phyloP scores from a whole-genome alignment of 352 stramenopile genomes.

The Globisporangium paddicum region DNA sequence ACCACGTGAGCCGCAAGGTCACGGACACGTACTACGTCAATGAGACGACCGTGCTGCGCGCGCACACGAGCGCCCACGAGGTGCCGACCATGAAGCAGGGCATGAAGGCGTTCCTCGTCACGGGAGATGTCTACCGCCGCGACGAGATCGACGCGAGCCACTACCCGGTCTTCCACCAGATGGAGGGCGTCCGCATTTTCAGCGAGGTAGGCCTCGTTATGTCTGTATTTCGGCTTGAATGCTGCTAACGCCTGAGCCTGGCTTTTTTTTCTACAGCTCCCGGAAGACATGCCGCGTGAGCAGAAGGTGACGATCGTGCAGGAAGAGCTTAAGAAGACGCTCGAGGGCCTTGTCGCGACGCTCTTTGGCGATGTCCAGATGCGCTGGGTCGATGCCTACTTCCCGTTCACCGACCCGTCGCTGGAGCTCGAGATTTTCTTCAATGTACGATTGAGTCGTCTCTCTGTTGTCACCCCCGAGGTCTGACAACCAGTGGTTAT shows the following conservation, averaged over 20 bases:
- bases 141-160: constrained; percentile 99
- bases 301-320: constrained; percentile 81
- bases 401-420: constrained; percentile 98
- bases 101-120: constrained; percentile 89
- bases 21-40: constrained; percentile 93
- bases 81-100: constrained; percentile 87
- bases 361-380: constrained; percentile 94
- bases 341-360: constrained; percentile 93
- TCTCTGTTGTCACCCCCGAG: background rate
- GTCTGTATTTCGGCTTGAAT: no score
- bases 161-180: constrained; percentile 99
- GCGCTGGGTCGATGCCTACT: constrained; percentile 98
- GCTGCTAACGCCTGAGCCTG: no score
- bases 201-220: constrained; percentile 23
- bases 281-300: constrained; percentile 44
- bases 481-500: background rate
- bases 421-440: constrained; percentile 99
- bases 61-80: constrained; percentile 94
- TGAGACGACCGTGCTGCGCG: constrained; percentile 69
- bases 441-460: constrained; percentile 43
- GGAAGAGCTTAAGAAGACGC: constrained; percentile 93
- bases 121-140: constrained; percentile 95
- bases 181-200: constrained; percentile 98
- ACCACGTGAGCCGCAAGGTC: constrained; percentile 83
- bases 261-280: constrained; percentile 15